phyloP scores from a whole-genome alignment of 192 early-diverging fungal species.

The Lunasporangiospora selenospora region DNA sequence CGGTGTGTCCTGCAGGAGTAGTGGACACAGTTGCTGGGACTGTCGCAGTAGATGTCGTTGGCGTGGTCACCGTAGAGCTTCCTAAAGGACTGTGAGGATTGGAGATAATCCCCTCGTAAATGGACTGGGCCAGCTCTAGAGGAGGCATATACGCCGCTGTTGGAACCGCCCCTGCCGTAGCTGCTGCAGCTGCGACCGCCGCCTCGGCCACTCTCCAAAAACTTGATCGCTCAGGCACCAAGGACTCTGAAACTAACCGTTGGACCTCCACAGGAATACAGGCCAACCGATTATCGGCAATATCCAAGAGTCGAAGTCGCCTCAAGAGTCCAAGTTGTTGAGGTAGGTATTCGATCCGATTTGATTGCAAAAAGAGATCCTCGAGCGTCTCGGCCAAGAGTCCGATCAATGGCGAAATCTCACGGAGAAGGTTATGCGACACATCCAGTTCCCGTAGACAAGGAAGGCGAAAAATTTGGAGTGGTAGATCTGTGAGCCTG shows the following conservation, averaged over 20 bases:
- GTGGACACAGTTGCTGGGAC: too few species aligned
- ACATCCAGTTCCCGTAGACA: slow-evolving; percentile 39
- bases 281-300: slow-evolving; percentile 38
- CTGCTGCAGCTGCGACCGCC: background rate
- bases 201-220: slow-evolving; percentile 17
- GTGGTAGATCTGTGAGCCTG: slow-evolving; percentile 24
- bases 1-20: too few species aligned
- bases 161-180: too few species aligned
- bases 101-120: too few species aligned
- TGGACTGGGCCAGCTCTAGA: too few species aligned
- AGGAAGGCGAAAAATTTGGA: slow-evolving; percentile 36
- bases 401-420: slow-evolving; percentile 31
- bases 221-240: slow-evolving; percentile 3
- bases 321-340: slow-evolving; percentile 32
- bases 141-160: too few species aligned
- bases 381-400: slow-evolving; percentile 25
- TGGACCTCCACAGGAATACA: slow-evolving; percentile 47
- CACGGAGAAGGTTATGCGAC: slow-evolving; percentile 31
- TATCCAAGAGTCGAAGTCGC: slow-evolving; percentile 32
- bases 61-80: too few species aligned
- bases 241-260: slow-evolving; percentile 32
- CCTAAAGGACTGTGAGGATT: too few species aligned
- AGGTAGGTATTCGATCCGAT: slow-evolving; percentile 23
- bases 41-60: too few species aligned
- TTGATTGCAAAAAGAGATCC: slow-evolving; percentile 41